These are phyloP conservation scores for Kodamaea ohmeri DNA, from an alignment of 1,139 yeast genomes.

Conservation along the genomic window DNA sequence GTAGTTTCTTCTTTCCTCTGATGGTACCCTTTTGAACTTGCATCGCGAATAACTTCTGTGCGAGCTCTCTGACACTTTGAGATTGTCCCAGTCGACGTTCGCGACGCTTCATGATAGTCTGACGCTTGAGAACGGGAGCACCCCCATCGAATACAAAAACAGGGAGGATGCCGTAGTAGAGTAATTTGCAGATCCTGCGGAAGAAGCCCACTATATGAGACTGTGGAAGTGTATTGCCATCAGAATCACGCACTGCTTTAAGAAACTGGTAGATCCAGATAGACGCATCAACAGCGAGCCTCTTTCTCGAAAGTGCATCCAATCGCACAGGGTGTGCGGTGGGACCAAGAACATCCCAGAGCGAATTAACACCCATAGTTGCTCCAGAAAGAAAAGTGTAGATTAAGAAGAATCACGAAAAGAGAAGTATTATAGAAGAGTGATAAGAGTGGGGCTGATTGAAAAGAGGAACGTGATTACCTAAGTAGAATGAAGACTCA, in stretches of 20 bases:
- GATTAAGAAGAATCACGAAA: not conserved
- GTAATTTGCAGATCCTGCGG: slow-evolving; percentile 83
- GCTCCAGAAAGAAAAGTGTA: not conserved
- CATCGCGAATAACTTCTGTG: slow-evolving; percentile 74
- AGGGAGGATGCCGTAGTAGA: slow-evolving; percentile 87
- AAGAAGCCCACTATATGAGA: slow-evolving; percentile 95
- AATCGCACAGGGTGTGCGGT: slow-evolving; percentile 87
- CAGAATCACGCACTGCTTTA: slow-evolving; percentile 86
- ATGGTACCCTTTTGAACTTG: slow-evolving; percentile 56
- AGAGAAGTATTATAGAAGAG: no score
- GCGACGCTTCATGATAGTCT: slow-evolving; percentile 68
- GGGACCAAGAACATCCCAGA: slow-evolving; percentile 92
- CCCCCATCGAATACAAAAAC: slow-evolving; percentile 98
- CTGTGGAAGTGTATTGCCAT: slow-evolving; percentile 73
- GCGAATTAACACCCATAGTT: slow-evolving; percentile 89
- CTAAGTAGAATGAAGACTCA: no score
- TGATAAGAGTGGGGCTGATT: no score
- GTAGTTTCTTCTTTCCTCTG: slow-evolving; percentile 1
- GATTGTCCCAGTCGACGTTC: slow-evolving; percentile 73
- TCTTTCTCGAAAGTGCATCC: slow-evolving; percentile 74
- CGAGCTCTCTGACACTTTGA: slow-evolving; percentile 70
- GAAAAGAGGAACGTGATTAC: no score
- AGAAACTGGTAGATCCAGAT: slow-evolving; percentile 98
- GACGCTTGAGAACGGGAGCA: slow-evolving; percentile 80
- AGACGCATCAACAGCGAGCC: slow-evolving; percentile 94